Base-by-base conservation (phyloP, 306 rosid genomes). In the Prunus fruticosa region DNA sequence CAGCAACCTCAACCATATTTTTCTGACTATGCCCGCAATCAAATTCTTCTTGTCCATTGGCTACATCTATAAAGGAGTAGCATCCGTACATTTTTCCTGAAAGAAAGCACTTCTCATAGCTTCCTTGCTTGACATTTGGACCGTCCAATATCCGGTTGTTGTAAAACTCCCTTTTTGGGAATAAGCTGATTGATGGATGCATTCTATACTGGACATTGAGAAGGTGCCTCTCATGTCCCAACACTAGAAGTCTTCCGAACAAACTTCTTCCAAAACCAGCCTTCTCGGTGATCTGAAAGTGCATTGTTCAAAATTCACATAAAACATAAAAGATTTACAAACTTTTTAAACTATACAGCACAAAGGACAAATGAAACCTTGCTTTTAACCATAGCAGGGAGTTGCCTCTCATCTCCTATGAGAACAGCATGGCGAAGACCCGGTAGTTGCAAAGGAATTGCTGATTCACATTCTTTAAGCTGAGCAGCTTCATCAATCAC, bases 1-100 rank as follows among this genome's bases (percentile, higher is more conserved):
- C 86, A 34, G 83, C 88, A 67, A 79, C 89, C 77, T 90, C 92
- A 58, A 86, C 80, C 52, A 52, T 72, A 73, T 90, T 88, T 76
- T 46, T 64, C 34, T 0, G 20, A 23, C 87, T 84, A 60, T 41
- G 71, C 34, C 50, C 76, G 13, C 68, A 0, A 20, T 70, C 82
- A 2, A 69, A 18, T 20, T 77, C 80, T 70, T 84, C 87, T 67
- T 84, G 70, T 41, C 81, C 85, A 18, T 64, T 67, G 27, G 80
- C 50, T n/a, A 81, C 79, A 58, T 81, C 71, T 7, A 84, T 77
- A 65, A 84, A 81, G 13, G 85, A 84, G 66, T 69, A 84, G 2
- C 72, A 56, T 11, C 77, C 46, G 63, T 69, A 84, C 80, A 84
- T 73, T 22, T 58, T 77, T 2, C 82, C 80, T 5, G 3, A 28